Evolutionary conservation across 345 rosid genomes (phyloP).

Genomic region (Excoecaria cochinchinensis): DNA sequence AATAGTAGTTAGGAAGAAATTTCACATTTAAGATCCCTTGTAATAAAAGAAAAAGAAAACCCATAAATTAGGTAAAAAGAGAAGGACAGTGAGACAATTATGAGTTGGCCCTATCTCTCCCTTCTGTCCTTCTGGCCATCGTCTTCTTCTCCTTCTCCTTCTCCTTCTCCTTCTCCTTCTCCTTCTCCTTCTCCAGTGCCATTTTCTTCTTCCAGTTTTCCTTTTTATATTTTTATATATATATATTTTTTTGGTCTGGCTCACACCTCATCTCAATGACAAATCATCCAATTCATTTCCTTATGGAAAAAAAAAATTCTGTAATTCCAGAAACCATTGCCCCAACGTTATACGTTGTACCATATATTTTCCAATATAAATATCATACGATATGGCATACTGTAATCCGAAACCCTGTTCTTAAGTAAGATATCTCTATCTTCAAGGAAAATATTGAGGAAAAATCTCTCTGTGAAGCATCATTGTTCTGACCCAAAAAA

Average conservation of each 20-base stretch:
- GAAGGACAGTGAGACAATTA: neutral
- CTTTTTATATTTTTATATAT: too few relatives aligned
- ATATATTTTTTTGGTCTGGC: too few relatives aligned
- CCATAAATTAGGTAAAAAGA: neutral
- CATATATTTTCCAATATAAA: neutral
- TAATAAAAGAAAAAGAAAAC: neutral
- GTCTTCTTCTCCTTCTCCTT: too few relatives aligned
- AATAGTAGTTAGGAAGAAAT: too few relatives aligned
- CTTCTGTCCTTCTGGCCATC: neutral
- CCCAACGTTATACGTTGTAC: neutral
- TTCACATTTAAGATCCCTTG: neutral
- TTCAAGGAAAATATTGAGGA: neutral
- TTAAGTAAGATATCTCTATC: constrained; percentile 2
- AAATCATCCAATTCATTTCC: too few relatives aligned
- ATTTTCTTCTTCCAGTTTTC: too few relatives aligned
- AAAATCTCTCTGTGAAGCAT: neutral
- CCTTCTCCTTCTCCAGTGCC: too few relatives aligned
- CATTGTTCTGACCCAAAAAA: neutral
- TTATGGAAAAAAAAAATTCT: neutral
- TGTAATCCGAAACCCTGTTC: neutral
- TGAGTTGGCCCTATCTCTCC: neutral
- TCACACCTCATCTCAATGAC: neutral
- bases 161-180: too few relatives aligned
- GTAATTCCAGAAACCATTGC: neutral
- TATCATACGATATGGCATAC: neutral